A percentile compares a stretch with the other conserved stretches of the same genome.
Conservation (phyloP, 257 asterid species). For the Solanum clarkiae region DNA sequence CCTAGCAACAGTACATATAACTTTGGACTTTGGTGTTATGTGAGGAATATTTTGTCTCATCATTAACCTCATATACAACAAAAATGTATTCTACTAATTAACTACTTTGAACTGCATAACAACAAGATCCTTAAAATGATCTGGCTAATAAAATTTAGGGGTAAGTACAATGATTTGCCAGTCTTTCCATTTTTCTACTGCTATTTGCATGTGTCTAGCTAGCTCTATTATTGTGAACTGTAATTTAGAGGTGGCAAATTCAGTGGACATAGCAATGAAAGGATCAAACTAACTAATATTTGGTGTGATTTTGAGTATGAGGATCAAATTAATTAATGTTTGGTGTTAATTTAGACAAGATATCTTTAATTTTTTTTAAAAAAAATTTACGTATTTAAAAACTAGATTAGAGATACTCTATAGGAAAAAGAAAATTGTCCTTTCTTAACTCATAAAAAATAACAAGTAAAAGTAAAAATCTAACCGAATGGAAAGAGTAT, state of each 20-base stretch:
- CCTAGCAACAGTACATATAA: conserved; percentile 3
- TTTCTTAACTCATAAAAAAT: too few relatives aligned
- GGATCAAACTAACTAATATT: too few relatives aligned
- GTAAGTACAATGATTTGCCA: not conserved
- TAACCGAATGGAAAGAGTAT: too few relatives aligned
- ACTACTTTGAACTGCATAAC: not conserved
- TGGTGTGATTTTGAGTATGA: too few relatives aligned
- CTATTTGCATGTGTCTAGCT: not conserved
- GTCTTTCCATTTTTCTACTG: not conserved
- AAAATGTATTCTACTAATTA: not conserved
- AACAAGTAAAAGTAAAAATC: too few relatives aligned
- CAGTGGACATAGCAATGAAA: not conserved
- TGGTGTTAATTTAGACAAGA: too few relatives aligned
- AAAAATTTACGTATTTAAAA: too few relatives aligned
- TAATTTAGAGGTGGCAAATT: not conserved
- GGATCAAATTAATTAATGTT: too few relatives aligned
- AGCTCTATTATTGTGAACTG: not conserved
- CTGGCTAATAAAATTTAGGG: not conserved
- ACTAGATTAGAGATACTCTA: too few relatives aligned
- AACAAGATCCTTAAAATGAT: not conserved
- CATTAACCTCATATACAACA: not conserved
- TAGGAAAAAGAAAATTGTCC: too few relatives aligned
- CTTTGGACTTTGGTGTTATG: not conserved
- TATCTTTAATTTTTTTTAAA: too few relatives aligned
- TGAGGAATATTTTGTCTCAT: not conserved